A percentile compares a stretch with the other conserved stretches of the same genome.
Conservation (phyloP, 2,329 filamentous ascomycete species). For the Apiospora malaysiana region DNA sequence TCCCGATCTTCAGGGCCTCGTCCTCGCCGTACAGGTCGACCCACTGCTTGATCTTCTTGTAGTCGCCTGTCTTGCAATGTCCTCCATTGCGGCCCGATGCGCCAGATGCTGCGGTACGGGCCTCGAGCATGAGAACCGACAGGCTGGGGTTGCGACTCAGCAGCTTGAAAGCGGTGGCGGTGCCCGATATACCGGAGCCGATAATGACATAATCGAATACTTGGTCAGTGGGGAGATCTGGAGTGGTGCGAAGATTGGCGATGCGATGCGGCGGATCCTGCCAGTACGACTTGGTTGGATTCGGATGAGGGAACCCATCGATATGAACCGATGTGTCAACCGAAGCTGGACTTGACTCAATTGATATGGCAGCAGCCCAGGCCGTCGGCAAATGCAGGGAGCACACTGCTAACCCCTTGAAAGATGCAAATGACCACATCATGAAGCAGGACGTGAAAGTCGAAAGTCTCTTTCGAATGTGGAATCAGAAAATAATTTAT, state of each 20-base stretch:
- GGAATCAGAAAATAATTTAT: not conserved
- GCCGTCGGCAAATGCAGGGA: not conserved
- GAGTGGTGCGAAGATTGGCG: slow-evolving; percentile 4
- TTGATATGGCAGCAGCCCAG: not conserved
- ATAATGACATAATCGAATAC: slow-evolving; percentile 12
- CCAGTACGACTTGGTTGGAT: slow-evolving; percentile 18
- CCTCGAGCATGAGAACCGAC: slow-evolving; percentile 2
- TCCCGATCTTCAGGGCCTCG: slow-evolving; percentile 1
- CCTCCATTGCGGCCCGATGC: slow-evolving; percentile 10
- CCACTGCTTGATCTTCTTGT: not conserved
- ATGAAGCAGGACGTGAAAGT: not conserved
- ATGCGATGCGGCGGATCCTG: slow-evolving; percentile 16
- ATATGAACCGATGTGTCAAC: not conserved
- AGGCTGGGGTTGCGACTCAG: not conserved
- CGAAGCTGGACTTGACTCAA: not conserved
- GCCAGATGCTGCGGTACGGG: not conserved
- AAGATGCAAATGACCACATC: not conserved
- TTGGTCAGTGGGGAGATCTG: not conserved
- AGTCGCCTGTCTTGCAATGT: slow-evolving; percentile 13
- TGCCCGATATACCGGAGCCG: not conserved
- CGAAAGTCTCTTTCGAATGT: not conserved
- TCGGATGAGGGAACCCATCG: not conserved
- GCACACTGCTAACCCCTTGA: not conserved
- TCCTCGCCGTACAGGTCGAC: slow-evolving; percentile 10
- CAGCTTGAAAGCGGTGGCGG: slow-evolving; percentile 15